Evolutionary conservation across 371 early-diverging fungal species (phyloP).

Genomic region (Actinomortierella ambigua): DNA sequence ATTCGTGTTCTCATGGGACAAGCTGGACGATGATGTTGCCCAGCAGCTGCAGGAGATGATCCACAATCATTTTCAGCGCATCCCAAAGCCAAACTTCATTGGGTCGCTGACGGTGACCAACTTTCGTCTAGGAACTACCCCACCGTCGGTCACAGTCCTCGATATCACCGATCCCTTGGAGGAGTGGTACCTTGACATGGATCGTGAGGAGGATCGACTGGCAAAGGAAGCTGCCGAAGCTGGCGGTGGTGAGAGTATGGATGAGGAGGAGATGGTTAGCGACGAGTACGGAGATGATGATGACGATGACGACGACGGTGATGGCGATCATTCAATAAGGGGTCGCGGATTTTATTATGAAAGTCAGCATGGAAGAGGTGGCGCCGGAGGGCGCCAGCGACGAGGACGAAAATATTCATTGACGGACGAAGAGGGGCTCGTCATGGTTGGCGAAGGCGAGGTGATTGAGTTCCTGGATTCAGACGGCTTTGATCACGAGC

Average conservation of each 20-base stretch:
- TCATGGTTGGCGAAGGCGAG: conserved; percentile 39
- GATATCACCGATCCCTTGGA: conserved; percentile 88
- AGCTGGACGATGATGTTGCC: conserved; percentile 79
- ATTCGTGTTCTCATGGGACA: conserved; percentile 85
- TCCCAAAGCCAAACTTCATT: conserved; percentile 79
- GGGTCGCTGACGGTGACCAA: conserved; percentile 82
- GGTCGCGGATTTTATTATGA: not conserved
- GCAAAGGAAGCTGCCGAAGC: conserved; percentile 42
- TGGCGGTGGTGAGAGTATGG: conserved; percentile 38
- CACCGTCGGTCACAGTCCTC: conserved; percentile 81
- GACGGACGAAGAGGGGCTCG: conserved; percentile 30
- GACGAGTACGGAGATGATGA: conserved; percentile 46
- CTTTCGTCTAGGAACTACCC: conserved; percentile 84
- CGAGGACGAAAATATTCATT: conserved; percentile 13
- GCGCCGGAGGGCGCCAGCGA: conserved; percentile 27
- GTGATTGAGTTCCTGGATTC: conserved; percentile 30
- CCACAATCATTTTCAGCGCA: conserved; percentile 77
- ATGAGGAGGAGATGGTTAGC: conserved; percentile 33
- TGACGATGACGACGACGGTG: conserved; percentile 29
- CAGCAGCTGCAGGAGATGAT: conserved; percentile 76
- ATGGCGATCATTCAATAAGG: not conserved
- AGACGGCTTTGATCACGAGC: not conserved
- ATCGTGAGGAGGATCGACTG: conserved; percentile 51
- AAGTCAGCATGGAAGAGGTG: conserved; percentile 23
- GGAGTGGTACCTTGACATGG: conserved; percentile 83